A percentile compares a stretch with the other conserved stretches of the same genome.
Conservation (phyloP, 306 rosid genomes). For the Spatholobus suberectus region DNA sequence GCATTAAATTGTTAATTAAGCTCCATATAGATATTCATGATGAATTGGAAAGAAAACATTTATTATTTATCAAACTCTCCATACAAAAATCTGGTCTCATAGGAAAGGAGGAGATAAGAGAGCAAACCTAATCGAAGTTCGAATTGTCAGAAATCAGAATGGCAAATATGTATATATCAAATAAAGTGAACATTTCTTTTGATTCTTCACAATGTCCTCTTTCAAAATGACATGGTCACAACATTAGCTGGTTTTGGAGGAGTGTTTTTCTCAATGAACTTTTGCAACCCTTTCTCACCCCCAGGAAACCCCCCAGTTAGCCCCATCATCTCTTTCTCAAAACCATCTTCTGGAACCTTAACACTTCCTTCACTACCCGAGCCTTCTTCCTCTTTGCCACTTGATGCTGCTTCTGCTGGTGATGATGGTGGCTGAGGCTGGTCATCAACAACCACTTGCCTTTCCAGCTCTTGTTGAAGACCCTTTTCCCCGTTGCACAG, state of each 20-base stretch:
- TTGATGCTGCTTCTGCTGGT: neutral
- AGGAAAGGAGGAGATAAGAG: neutral
- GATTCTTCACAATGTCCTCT: slow-evolving; percentile 49
- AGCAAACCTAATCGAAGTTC: slow-evolving; percentile 5
- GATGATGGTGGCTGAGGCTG: neutral
- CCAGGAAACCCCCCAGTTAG: slow-evolving; percentile 96
- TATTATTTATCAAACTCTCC: neutral
- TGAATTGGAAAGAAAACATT: neutral
- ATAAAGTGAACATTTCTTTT: slow-evolving; percentile 19
- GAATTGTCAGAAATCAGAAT: slow-evolving; percentile 35
- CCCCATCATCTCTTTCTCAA: slow-evolving; percentile 94
- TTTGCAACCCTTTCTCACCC: slow-evolving; percentile 80
- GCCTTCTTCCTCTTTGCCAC: slow-evolving; percentile 39
- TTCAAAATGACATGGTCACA: neutral
- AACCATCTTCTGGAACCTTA: slow-evolving; percentile 61
- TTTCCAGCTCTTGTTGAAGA: slow-evolving; percentile 62
- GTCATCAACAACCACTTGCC: slow-evolving; percentile 36
- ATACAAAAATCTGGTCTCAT: neutral
- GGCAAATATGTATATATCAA: neutral
- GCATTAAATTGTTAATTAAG: slow-evolving; percentile 14
- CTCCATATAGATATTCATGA: neutral
- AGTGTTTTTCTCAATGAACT: slow-evolving; percentile 79
- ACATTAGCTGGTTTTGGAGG: slow-evolving; percentile 54
- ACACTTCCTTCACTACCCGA: neutral
- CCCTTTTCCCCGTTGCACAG: slow-evolving; percentile 85